Base-by-base conservation (phyloP, 73 alveolate genomes). In the Paramecium tetraurelia region DNA sequence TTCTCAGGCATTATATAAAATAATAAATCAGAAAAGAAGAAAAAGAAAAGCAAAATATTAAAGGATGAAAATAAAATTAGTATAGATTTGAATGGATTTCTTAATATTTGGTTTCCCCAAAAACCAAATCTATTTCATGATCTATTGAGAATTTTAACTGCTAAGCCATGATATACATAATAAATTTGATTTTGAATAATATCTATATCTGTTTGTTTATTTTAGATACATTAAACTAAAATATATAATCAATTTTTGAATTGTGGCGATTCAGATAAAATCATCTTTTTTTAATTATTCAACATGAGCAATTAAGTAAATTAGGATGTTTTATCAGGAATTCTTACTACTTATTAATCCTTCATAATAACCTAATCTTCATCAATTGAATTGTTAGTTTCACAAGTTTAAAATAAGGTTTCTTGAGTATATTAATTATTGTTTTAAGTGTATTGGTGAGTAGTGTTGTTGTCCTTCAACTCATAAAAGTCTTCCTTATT, bases 351-450 rank as follows among this genome's bases (percentile, higher is more conserved):
- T 46, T 80, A 21, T 44, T 80, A 44, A 44, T 80, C 90, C 18
- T 80, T 80, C 53, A 80, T 41, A 6, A 80, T 80, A 20, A 80
- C 90, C 43, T 80, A 80, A 80, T 80, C 90, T 48, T 80, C 90
- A 80, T 80, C 90, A 5, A 80, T 80, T 9, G 90, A 80, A 43
- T 80, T 80, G 46, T 80, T 80, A 3, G 90, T 80, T 80, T 80
- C 90, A 48, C 90, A 80, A 10, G 90, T 80, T 46, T 80, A 80
- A 48, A 80, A 80, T 48, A 80, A 46, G 7, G 20, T 41, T 2
- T 80, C 90, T 22, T 22, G 14, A n/a, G 14, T 53, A 53, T 53
- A 53, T 53, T 53, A 18, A 18, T 53, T 16, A 53, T 53, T 53
- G 33, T 53, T 53, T 5, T 53, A 53, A 53, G 69, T 53, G 21